phyloP scores from a whole-genome alignment of 257 asterid genomes.

The Haberlea rhodopensis region DNA sequence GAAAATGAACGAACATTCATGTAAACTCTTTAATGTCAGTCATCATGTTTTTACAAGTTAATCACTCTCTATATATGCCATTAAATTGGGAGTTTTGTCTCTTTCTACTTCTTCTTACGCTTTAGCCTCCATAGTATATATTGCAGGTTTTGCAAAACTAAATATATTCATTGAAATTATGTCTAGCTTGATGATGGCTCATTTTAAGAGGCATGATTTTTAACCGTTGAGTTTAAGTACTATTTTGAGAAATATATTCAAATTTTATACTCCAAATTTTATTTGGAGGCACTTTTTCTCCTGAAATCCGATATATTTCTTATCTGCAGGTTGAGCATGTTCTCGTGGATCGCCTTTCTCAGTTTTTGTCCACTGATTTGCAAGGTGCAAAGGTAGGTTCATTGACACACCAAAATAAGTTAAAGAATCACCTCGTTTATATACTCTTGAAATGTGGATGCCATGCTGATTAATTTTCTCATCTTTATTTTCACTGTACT shows the following conservation, averaged over 20 bases:
- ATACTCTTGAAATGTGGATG: neutral
- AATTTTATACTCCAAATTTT: conserved; percentile 13
- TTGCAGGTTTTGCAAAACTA: conserved; percentile 1
- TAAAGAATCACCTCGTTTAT: conserved; percentile 13
- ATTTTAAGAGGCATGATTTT: conserved; percentile 1
- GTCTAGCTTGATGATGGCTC: conserved; percentile 8
- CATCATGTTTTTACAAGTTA: neutral
- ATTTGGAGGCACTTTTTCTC: conserved; percentile 19
- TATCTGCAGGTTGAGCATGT: conserved; percentile 89
- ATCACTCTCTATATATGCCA: conserved; percentile 8
- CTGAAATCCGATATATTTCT: conserved; percentile 24
- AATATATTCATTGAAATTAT: conserved; percentile 9
- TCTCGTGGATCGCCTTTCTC: conserved; percentile 85
- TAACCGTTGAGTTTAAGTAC: conserved; percentile 16
- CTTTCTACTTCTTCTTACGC: conserved; percentile 19
- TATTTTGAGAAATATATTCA: conserved; percentile 15
- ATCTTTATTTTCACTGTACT: conserved; percentile 1
- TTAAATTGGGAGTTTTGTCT: neutral
- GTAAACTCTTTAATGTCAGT: conserved; percentile 10
- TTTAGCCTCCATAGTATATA: conserved; percentile 10
- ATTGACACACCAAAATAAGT: conserved; percentile 13
- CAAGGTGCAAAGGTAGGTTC: conserved; percentile 85
- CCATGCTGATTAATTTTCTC: conserved; percentile 5
- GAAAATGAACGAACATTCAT: conserved; percentile 6
- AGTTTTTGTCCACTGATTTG: conserved; percentile 78